Percentiles rank a stretch among this genome's conserved stretches.
phyloP scores from a whole-genome alignment of 495 filamentous ascomycete genomes.

The Chaetomium fimeti region DNA sequence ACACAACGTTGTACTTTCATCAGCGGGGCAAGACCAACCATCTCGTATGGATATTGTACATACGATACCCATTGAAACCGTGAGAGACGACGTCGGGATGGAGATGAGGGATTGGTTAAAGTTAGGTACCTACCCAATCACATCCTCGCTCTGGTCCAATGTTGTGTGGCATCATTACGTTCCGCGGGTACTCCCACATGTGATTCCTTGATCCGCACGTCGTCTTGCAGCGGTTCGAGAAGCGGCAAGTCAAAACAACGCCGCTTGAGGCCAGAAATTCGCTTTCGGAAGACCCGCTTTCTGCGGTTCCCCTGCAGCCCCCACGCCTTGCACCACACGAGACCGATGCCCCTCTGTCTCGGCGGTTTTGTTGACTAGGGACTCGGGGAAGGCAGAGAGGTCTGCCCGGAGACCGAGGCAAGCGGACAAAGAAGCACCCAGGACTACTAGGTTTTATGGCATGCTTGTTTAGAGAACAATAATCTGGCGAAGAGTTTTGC shows the following conservation, averaged over 20 bases:
- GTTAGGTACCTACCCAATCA: not conserved
- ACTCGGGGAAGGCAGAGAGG: too few relatives aligned
- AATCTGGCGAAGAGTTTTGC: too few relatives aligned
- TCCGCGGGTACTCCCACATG: not conserved
- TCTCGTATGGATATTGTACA: too few relatives aligned
- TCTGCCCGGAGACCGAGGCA: too few relatives aligned
- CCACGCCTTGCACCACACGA: not conserved
- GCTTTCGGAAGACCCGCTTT: not conserved
- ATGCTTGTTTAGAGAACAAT: too few relatives aligned
- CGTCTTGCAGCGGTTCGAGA: not conserved
- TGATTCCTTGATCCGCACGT: not conserved
- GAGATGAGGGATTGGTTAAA: not conserved
- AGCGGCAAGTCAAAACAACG: not conserved
- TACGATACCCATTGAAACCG: too few relatives aligned
- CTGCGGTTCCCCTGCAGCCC: not conserved
- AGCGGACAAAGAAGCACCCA: too few relatives aligned
- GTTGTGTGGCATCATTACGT: not conserved
- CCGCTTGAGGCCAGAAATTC: not conserved
- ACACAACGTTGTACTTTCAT: too few relatives aligned
- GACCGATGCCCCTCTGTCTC: not conserved
- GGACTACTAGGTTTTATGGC: too few relatives aligned
- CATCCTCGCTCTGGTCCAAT: not conserved
- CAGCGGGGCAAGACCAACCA: too few relatives aligned
- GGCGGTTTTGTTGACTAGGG: not conserved
- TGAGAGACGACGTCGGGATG: not conserved